phyloP scores from a whole-genome alignment of 2,329 filamentous ascomycete species.

The Venturia effusa region DNA sequence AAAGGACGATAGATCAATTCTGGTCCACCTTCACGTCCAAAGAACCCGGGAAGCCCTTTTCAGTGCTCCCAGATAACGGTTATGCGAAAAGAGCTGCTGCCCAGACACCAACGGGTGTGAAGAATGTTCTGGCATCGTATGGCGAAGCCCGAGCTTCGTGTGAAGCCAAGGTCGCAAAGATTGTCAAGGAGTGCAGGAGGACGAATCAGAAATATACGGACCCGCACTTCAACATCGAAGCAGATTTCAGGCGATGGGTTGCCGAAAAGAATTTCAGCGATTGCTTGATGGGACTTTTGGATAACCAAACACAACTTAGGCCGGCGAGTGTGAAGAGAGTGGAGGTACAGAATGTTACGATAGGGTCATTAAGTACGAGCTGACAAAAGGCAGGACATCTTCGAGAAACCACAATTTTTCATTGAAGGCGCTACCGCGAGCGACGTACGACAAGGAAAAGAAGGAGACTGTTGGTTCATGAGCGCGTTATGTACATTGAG shows the following conservation, averaged over 20 bases:
- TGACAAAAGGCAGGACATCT: slow-evolving; percentile 51
- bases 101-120: slow-evolving; percentile 41
- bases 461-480: slow-evolving; percentile 81
- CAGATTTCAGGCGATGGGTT: slow-evolving; percentile 49
- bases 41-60: slow-evolving; percentile 60
- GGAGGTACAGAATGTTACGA: slow-evolving; percentile 28
- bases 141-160: slow-evolving; percentile 62
- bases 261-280: slow-evolving; percentile 27
- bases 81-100: slow-evolving; percentile 48
- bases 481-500: slow-evolving; percentile 67
- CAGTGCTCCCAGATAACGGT: slow-evolving; percentile 57
- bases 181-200: slow-evolving; percentile 54
- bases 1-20: slow-evolving; percentile 59
- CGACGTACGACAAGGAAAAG: slow-evolving; percentile 66
- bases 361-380: slow-evolving; percentile 18
- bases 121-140: slow-evolving; percentile 56
- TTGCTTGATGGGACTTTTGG: slow-evolving; percentile 40
- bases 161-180: slow-evolving; percentile 47
- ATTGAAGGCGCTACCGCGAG: slow-evolving; percentile 65
- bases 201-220: slow-evolving; percentile 81
- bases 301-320: slow-evolving; percentile 28
- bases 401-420: slow-evolving; percentile 65
- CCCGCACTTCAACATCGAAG: slow-evolving; percentile 76
- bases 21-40: slow-evolving; percentile 61
- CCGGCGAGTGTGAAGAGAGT: slow-evolving; percentile 70